Conservation (phyloP, 352 stramenopile genomes). For the Globisporangium lucens region DNA sequence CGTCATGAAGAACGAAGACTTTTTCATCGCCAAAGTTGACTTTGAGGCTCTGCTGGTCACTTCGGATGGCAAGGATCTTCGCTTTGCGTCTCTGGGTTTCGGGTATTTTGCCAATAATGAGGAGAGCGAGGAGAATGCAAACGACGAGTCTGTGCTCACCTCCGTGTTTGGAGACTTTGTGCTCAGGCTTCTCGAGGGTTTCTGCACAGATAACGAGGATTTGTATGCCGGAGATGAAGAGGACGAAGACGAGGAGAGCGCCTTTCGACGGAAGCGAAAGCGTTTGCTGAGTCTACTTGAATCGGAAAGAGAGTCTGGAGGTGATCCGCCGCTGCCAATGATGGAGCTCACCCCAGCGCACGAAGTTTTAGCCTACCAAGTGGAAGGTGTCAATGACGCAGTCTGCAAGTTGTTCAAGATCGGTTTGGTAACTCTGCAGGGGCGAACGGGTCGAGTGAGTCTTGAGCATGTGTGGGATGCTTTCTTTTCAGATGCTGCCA, state of each 20-base stretch:
- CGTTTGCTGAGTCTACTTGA: background rate
- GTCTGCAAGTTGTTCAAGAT: conserved; percentile 1
- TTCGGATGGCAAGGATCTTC: conserved; percentile 22
- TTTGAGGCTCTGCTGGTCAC: conserved; percentile 32
- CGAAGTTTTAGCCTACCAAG: background rate
- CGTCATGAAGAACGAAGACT: conserved; percentile 28
- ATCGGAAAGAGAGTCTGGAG: background rate
- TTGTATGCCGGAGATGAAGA: background rate
- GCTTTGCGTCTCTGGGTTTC: conserved; percentile 22
- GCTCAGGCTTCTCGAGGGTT: conserved; percentile 6
- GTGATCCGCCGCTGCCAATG: background rate
- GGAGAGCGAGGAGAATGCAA: background rate
- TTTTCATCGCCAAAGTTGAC: conserved; percentile 16
- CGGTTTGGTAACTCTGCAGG: background rate
- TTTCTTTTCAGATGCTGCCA: background rate
- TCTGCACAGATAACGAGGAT: background rate
- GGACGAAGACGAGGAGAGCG: background rate
- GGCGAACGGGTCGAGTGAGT: background rate
- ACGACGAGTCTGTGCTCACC: background rate
- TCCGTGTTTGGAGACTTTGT: conserved; percentile 18
- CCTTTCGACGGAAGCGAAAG: background rate
- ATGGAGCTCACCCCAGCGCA: background rate
- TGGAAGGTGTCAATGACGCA: background rate
- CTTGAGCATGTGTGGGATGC: background rate
- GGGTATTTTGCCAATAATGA: background rate